phyloP scores from a whole-genome alignment of 2,329 filamentous ascomycete species.

The Curvularia sp. region DNA sequence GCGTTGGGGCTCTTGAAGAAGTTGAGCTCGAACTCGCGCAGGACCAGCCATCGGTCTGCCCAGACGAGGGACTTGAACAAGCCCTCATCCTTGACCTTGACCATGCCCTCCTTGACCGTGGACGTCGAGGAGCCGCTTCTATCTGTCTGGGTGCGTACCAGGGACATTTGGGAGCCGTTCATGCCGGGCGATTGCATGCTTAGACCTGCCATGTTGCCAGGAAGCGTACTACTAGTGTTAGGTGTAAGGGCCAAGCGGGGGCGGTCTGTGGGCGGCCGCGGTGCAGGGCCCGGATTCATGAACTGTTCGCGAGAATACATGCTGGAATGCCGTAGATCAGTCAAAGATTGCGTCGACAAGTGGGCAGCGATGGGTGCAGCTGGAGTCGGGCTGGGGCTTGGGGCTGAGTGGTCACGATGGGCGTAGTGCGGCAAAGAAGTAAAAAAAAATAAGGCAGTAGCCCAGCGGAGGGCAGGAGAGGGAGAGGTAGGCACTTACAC shows the following conservation, averaged over 20 bases:
- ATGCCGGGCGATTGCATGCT: conserved; percentile 68
- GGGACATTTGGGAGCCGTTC: conserved; percentile 47
- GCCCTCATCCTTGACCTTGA: conserved; percentile 88
- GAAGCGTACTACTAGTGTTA: conserved; percentile 68
- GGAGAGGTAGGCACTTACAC: conserved; percentile 31
- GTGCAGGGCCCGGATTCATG: conserved; percentile 96
- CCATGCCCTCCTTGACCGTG: conserved; percentile 70
- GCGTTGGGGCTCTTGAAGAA: conserved; percentile 91
- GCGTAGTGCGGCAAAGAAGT: conserved; percentile 2
- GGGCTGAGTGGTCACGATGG: not conserved
- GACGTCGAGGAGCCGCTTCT: conserved; percentile 44
- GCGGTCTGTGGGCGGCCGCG: conserved; percentile 83
- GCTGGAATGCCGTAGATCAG: conserved; percentile 47
- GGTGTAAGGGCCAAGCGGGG: conserved; percentile 82
- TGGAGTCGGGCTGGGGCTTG: conserved; percentile 1
- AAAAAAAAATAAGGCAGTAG: not conserved
- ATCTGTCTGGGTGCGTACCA: conserved; percentile 52
- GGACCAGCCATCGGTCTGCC: conserved; percentile 90
- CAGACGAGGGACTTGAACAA: conserved; percentile 80
- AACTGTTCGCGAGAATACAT: conserved; percentile 73
- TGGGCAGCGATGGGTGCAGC: conserved; percentile 7
- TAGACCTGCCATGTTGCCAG: conserved; percentile 81
- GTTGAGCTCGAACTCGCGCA: conserved; percentile 91
- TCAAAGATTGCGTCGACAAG: conserved; percentile 7
- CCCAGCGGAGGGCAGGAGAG: too few species aligned